Evolutionary conservation across 1,284 basidiomycete genomes (phyloP).

Genomic region (Amylostereum chailletii): DNA sequence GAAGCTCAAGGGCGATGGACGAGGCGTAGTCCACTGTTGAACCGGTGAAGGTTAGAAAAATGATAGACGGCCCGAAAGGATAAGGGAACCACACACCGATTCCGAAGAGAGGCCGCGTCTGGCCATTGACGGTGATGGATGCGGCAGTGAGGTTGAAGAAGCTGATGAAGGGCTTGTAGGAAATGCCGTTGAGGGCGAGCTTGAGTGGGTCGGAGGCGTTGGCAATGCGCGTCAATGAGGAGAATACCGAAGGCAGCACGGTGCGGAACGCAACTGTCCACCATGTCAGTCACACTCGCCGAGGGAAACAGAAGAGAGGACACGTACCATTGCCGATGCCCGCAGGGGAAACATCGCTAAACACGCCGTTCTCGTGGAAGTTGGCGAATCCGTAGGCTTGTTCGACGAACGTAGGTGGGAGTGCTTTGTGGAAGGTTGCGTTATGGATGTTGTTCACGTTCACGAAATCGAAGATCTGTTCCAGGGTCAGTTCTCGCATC

Average conservation of each 20-base stretch:
- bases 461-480: slow-evolving; percentile 39
- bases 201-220: slow-evolving; percentile 31
- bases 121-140: slow-evolving; percentile 14
- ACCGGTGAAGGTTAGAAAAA: not conserved
- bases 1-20: slow-evolving; percentile 34
- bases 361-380: slow-evolving; percentile 40
- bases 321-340: slow-evolving; percentile 38
- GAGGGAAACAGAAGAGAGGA: not conserved
- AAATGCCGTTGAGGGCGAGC: slow-evolving; percentile 30
- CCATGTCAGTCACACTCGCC: not conserved
- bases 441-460: slow-evolving; percentile 47
- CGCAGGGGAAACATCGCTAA: slow-evolving; percentile 26
- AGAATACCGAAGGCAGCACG: slow-evolving; percentile 35
- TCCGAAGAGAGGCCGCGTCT: slow-evolving; percentile 23
- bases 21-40: slow-evolving; percentile 39
- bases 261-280: slow-evolving; percentile 32
- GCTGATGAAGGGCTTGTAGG: slow-evolving; percentile 47
- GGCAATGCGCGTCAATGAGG: slow-evolving; percentile 30
- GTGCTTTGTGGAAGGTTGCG: slow-evolving; percentile 24
- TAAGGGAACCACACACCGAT: slow-evolving; percentile 19
- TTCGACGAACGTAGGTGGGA: slow-evolving; percentile 23
- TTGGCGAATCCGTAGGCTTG: slow-evolving; percentile 38
- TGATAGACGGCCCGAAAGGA: not conserved
- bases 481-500: too few relatives aligned
- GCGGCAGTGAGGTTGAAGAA: slow-evolving; percentile 39